Base-by-base conservation (phyloP, 495 filamentous ascomycete genomes). In the Delitschia confertaspora region DNA sequence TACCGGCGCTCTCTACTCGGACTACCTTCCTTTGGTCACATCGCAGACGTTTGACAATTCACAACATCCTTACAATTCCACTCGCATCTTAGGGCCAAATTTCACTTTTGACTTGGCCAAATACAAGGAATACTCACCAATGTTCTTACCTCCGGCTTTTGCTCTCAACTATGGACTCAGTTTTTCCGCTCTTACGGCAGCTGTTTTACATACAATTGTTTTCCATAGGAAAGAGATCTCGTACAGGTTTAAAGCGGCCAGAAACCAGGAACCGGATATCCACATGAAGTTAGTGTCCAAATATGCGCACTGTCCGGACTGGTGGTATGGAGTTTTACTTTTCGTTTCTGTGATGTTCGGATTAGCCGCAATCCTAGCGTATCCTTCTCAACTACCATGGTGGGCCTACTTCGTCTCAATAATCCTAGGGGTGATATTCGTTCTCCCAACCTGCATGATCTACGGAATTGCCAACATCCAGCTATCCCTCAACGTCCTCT, bases 71-170 rank as follows among this genome's bases (percentile, higher is more conserved):
- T 88, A 88, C 58, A 76, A 88, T 50, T 83, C 84, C 32, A 72
- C 72, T 49, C 76, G 67, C 42, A 80, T 89, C 29, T 65, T 88
- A 27, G 87, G 80, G 1, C 51, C 68, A 16, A 76, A 84, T 26
- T 88, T 79, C 50, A 47, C 74, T 22, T 79, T 89, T 45, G 82
- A 89, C 55, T 56, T 70, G 31, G 70, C 70, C 14, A 78, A 77
- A 24, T 89, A 87, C 54, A 67, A 75, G 10, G 70, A 71, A 2
- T 89, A 89, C 52, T 86, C 82, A 40, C 77, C 79, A 4, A 80
- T 88, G 9, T 87, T 85, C 55, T 67, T 88, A 37, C 79, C 84
- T 2, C 82, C 87, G 36, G 86, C 82, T 4, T 88, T 88, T 49
- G 80, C 80, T 14, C 61, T 89, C 22, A 81, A 79, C 50, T 88